Conservation (phyloP, 352 stramenopile genomes). For the Globisporangium iwayamae region DNA sequence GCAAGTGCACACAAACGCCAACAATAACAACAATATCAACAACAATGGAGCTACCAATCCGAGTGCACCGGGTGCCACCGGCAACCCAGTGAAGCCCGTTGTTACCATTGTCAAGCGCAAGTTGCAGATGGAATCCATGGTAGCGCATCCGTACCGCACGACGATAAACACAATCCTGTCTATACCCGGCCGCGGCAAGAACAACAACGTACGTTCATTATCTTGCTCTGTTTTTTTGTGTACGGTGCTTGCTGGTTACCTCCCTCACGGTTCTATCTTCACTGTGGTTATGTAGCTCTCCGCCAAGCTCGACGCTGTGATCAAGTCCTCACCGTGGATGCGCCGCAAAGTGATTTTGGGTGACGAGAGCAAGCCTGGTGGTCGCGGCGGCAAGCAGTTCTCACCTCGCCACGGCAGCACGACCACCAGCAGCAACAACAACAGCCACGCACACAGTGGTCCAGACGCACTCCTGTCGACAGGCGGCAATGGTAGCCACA, state of each 20-base stretch:
- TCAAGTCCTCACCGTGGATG: slow-evolving; percentile 51
- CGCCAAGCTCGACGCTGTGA: slow-evolving; percentile 56
- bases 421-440: neutral
- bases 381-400: slow-evolving; percentile 13
- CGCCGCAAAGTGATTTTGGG: slow-evolving; percentile 54
- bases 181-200: slow-evolving; percentile 16
- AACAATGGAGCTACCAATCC: slow-evolving; percentile 13
- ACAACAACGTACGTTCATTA: slow-evolving; percentile 22
- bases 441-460: neutral
- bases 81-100: slow-evolving; percentile 5
- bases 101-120: slow-evolving; percentile 12
- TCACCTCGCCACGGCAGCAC: slow-evolving; percentile 22
- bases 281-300: slow-evolving; percentile 28
- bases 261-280: neutral
- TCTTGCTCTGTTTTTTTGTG: neutral
- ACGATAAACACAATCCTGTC: slow-evolving; percentile 8
- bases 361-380: slow-evolving; percentile 29
- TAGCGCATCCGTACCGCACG: slow-evolving; percentile 9
- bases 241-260: too few relatives aligned
- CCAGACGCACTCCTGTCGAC: neutral
- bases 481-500: neutral
- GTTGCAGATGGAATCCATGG: slow-evolving; percentile 17
- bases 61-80: neutral
- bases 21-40: neutral
- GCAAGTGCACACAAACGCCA: slow-evolving; percentile 16